Conservation (phyloP, 495 filamentous ascomycete species). For the Tuber brumale region DNA sequence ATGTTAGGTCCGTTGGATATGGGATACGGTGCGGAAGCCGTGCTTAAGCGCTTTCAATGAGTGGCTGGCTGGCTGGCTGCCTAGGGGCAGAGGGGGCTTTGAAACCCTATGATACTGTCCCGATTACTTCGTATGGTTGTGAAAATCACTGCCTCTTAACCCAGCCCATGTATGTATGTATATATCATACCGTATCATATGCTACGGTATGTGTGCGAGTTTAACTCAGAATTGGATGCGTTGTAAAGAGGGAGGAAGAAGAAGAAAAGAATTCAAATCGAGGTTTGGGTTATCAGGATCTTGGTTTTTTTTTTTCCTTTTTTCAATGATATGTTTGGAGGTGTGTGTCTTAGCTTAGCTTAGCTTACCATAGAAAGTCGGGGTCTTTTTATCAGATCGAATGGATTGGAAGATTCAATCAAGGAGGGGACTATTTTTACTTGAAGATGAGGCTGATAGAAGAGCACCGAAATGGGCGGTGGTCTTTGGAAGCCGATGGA, state of each 20-base stretch:
- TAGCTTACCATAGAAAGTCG: neutral
- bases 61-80: neutral
- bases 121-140: neutral
- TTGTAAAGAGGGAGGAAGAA: neutral
- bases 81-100: neutral
- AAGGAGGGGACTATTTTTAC: neutral
- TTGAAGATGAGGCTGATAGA: constrained; percentile 37
- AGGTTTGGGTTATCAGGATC: neutral
- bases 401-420: neutral
- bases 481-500: constrained; percentile 36
- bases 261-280: neutral
- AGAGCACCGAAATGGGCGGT: constrained; percentile 33
- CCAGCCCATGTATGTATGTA: neutral
- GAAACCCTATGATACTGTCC: neutral
- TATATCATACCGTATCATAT: neutral
- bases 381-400: constrained; percentile 5
- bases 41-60: neutral
- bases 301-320: neutral
- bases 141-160: neutral
- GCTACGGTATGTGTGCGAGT: neutral
- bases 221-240: neutral
- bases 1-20: neutral
- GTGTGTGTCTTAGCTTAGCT: neutral
- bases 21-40: neutral
- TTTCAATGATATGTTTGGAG: neutral